Base-by-base conservation (phyloP, 768 basidiomycete genomes). In the Auricularia sp. region DNA sequence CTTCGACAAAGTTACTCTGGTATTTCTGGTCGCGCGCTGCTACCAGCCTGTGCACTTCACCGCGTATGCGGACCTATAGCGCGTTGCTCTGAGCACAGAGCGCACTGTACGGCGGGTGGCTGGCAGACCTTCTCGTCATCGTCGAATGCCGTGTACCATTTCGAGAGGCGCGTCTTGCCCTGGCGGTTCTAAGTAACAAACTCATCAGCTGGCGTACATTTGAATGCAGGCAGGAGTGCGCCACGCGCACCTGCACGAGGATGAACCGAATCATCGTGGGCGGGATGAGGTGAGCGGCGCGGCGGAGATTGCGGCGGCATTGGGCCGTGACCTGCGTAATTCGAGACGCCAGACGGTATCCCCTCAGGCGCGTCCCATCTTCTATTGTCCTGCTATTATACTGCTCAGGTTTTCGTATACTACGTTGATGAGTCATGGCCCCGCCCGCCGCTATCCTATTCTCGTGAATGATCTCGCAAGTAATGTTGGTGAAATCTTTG, bases 141-240 rank as follows among this genome's bases (percentile, higher is more conserved):
- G 70, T 98, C 95, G 69, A 94, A 98, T 1, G 97, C 97, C 34
- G 92, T 92, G 78, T 98, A 98, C 96, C 96, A 99, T 76, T 98
- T 98, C 10, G 93, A 94, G 61, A 98, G 75, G 64, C 97, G 82
- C 3, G 96, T 98, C 79, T 99, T 99, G 18, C 97, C 97, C 78
- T 99, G 97, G 47, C 96, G 87, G 74, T 98, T 98, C 94, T 98
- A 69, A 3, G 29, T 29, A 29, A 53, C 10, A 23, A 18, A n/a
- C n/a, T 66, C 54, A 6, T 1, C 7, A 36, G 65, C 14, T 67
- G 56, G 36, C 18, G 39, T 36, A n/a, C 53, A 35, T 3, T 21
- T 36, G 2, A 29, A 29, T 2, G 29, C 29, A 29, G 29, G 56
- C 29, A 62, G 29, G 36, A 36, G 60, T 0, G 18, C 7, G 36